Evolutionary conservation across 306 rosid genomes (phyloP).

Genomic region (Argentina anserina): DNA sequence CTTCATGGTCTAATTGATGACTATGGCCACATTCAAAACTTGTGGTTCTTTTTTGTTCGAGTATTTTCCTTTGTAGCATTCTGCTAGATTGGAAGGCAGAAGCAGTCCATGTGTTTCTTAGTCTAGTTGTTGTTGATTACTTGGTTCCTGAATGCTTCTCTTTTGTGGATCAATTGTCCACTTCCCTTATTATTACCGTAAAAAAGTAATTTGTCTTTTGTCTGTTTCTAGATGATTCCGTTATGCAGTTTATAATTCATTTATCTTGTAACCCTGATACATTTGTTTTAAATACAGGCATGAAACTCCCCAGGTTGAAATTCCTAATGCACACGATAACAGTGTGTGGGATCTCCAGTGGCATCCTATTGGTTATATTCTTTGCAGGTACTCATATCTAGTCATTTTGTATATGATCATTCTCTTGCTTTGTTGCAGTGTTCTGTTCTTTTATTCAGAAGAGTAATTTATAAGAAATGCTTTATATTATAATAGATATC

Average conservation of each 20-base stretch:
- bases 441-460: not conserved
- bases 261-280: constrained; percentile 22
- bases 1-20: not conserved
- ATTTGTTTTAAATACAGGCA: constrained; percentile 57
- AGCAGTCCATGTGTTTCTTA: not conserved
- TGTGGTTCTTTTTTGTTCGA: not conserved
- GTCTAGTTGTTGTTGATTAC: not conserved
- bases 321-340: constrained; percentile 80
- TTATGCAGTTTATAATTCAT: constrained; percentile 2
- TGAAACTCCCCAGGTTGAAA: constrained; percentile 91
- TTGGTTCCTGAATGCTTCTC: not conserved
- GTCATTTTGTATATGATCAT: constrained; percentile 21
- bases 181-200: not conserved
- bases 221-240: not conserved
- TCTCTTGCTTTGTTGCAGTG: not conserved
- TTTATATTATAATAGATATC: too few relatives aligned
- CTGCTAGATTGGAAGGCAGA: not conserved
- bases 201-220: not conserved
- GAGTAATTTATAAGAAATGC: not conserved
- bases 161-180: not conserved
- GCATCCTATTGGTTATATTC: constrained; percentile 99
- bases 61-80: not conserved
- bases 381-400: constrained; percentile 66
- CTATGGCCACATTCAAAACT: not conserved
- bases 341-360: constrained; percentile 99